A percentile compares a stretch with the other conserved stretches of the same genome.
phyloP scores from a whole-genome alignment of 2,329 filamentous ascomycete genomes.

The Epichloe gansuensis region DNA sequence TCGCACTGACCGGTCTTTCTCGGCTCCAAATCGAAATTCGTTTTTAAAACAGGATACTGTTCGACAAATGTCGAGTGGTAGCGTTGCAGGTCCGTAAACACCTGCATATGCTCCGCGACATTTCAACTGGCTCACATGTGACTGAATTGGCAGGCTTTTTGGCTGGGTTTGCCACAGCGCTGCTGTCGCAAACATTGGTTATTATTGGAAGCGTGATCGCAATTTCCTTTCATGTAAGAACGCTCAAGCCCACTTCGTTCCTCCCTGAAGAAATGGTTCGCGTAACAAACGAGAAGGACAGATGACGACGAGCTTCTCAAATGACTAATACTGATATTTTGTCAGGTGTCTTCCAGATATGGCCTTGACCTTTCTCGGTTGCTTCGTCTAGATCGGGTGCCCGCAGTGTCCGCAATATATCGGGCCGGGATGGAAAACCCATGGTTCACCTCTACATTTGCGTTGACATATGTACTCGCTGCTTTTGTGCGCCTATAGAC shows the following conservation, averaged over 20 bases:
- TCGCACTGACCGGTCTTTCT: background rate
- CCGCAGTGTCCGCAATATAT: slow-evolving; percentile 27
- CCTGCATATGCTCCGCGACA: background rate
- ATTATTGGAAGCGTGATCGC: slow-evolving; percentile 54
- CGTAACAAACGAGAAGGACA: background rate
- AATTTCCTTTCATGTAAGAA: slow-evolving; percentile 49
- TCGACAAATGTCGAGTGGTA: slow-evolving; percentile 41
- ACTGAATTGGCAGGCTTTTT: slow-evolving; percentile 37
- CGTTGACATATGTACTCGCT: slow-evolving; percentile 59
- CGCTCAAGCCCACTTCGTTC: background rate
- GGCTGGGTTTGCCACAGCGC: slow-evolving; percentile 51
- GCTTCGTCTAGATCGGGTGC: slow-evolving; percentile 23
- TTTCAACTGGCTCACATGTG: background rate
- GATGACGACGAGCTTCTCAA: background rate
- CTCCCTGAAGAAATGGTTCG: background rate
- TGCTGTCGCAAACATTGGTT: slow-evolving; percentile 60
- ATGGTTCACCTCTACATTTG: slow-evolving; percentile 57
- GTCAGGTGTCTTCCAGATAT: slow-evolving; percentile 28
- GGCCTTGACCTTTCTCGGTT: slow-evolving; percentile 29
- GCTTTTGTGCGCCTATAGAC: slow-evolving; percentile 33
- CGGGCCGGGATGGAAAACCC: slow-evolving; percentile 44
- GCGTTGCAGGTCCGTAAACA: slow-evolving; percentile 32
- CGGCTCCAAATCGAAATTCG: background rate
- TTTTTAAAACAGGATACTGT: slow-evolving; percentile 22
- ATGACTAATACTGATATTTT: background rate